These are phyloP conservation scores for Berberis thunbergii DNA, from an alignment of 164 flowering plant species.

Conservation along the genomic window DNA sequence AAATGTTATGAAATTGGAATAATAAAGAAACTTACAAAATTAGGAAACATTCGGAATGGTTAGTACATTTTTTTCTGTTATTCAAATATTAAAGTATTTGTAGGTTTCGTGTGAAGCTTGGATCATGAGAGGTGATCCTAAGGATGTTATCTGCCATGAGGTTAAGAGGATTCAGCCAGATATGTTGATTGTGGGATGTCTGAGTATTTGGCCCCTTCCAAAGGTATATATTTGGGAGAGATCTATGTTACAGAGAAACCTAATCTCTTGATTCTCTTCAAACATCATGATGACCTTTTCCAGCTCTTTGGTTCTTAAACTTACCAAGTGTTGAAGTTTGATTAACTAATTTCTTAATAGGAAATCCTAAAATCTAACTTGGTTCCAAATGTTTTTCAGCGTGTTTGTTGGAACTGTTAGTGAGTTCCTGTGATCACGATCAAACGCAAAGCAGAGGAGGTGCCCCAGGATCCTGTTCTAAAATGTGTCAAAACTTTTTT, in stretches of 20 bases:
- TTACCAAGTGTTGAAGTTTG: not conserved
- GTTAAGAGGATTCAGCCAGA: constrained; percentile 70
- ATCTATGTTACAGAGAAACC: not conserved
- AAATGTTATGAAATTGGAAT: constrained; percentile 78
- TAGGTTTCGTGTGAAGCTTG: constrained; percentile 88
- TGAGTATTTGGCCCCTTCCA: constrained; percentile 97
- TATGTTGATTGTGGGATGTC: constrained; percentile 77
- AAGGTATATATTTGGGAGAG: constrained; percentile 33
- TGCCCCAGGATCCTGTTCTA: constrained; percentile 68
- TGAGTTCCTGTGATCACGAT: constrained; percentile 88
- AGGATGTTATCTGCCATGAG: constrained; percentile 78
- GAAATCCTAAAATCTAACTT: not conserved
- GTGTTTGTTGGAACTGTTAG: constrained; percentile 97
- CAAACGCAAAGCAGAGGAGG: constrained; percentile 61
- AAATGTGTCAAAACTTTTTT: not conserved
- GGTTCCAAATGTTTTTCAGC: constrained; percentile 35
- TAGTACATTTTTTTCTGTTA: too few species aligned
- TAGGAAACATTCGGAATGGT: too few species aligned
- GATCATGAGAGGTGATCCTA: constrained; percentile 84
- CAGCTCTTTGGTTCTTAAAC: too few species aligned
- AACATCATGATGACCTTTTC: too few species aligned
- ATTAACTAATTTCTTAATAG: not conserved
- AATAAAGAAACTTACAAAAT: constrained; percentile 7
- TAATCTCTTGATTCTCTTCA: too few species aligned
- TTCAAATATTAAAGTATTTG: constrained; percentile 4